Percentiles rank a stretch among this genome's conserved stretches.
Conservation (phyloP, 331 rosid genomes). For the Malus hybrid region DNA sequence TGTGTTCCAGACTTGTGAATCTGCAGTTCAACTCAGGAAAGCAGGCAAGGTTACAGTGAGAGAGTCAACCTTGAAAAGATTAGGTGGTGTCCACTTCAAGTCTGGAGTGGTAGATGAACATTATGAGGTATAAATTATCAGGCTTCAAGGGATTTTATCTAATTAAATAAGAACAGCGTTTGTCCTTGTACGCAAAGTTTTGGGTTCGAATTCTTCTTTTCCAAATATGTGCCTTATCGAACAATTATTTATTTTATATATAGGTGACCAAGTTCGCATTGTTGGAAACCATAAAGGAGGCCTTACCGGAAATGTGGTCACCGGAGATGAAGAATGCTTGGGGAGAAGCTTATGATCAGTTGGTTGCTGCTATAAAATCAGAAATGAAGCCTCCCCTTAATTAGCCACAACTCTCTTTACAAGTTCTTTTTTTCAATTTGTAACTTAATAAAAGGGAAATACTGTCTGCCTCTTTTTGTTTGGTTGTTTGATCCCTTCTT, state of each 20-base stretch:
- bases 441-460: not conserved
- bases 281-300: conserved; percentile 63
- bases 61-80: conserved; percentile 51
- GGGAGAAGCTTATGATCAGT: conserved; percentile 74
- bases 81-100: conserved; percentile 56
- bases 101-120: conserved; percentile 57
- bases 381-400: conserved; percentile 48
- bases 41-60: conserved; percentile 63
- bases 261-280: conserved; percentile 66
- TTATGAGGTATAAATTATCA: conserved; percentile 42
- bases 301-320: conserved; percentile 79
- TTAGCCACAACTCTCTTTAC: not conserved
- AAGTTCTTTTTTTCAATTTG: not conserved
- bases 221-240: too few species aligned
- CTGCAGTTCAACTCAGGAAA: conserved; percentile 73
- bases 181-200: too few species aligned
- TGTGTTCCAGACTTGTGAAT: conserved; percentile 50
- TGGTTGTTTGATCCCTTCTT: too few species aligned
- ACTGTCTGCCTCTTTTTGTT: too few species aligned
- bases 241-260: not conserved
- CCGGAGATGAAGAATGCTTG: conserved; percentile 66
- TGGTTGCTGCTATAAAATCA: conserved; percentile 64
- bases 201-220: too few species aligned
- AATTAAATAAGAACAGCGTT: too few species aligned
- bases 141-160: too few species aligned